Percentiles rank a stretch among this genome's conserved stretches.
Evolutionary conservation across 2,329 filamentous ascomycete genomes (phyloP).

Genomic region (Colletotrichum graminicola): DNA sequence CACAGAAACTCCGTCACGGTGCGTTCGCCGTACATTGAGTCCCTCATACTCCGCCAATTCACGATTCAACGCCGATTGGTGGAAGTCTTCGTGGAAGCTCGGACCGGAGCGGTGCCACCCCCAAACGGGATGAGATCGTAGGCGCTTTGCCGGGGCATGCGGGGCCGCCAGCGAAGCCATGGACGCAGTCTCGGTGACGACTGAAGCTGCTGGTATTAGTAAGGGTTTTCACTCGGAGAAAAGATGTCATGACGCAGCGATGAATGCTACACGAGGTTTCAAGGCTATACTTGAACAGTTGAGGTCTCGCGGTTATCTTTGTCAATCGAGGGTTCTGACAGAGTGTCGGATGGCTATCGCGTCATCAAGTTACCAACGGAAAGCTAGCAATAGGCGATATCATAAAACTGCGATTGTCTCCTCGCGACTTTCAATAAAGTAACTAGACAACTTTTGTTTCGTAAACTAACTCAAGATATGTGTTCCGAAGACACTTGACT

Average conservation of each 20-base stretch:
- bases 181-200: background rate
- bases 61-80: constrained; percentile 28
- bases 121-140: constrained; percentile 32
- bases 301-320: background rate
- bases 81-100: constrained; percentile 17
- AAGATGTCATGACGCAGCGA: background rate
- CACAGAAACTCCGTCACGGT: constrained; percentile 19
- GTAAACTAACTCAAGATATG: no score
- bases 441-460: background rate
- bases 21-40: constrained; percentile 36
- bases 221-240: background rate
- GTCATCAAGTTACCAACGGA: background rate
- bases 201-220: background rate
- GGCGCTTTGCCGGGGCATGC: constrained; percentile 27
- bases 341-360: no score
- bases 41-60: constrained; percentile 8
- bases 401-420: background rate
- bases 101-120: constrained; percentile 18
- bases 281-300: background rate
- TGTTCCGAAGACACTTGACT: background rate
- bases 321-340: background rate
- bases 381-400: background rate
- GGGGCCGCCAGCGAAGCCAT: background rate
- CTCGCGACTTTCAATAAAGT: background rate
- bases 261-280: background rate